phyloP scores from a whole-genome alignment of 1,139 yeast species.

The Candida sp. region DNA sequence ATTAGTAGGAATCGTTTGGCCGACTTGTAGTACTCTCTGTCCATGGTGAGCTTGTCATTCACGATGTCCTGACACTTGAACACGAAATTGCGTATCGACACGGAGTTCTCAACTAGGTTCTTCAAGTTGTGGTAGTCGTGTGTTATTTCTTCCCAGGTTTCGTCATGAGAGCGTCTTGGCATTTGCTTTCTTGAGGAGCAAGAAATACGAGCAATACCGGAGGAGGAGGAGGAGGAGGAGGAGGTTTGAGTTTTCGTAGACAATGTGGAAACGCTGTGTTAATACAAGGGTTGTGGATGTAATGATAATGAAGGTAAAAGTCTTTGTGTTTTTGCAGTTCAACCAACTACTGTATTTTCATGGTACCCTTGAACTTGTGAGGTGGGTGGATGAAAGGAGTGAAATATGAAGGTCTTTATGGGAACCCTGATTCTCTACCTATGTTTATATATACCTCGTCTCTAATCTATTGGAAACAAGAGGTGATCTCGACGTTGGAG shows the following conservation, averaged over 20 bases:
- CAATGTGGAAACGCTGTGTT: background rate
- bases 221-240: background rate
- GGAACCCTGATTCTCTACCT: too few relatives aligned
- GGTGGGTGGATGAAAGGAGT: background rate
- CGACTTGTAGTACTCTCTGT: slow-evolving; percentile 8
- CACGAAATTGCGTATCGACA: slow-evolving; percentile 6
- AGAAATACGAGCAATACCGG: background rate
- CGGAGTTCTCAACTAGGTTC: slow-evolving; percentile 2
- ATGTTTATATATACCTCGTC: too few relatives aligned
- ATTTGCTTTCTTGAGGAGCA: background rate
- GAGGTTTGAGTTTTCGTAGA: background rate
- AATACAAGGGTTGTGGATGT: background rate
- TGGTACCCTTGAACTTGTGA: background rate
- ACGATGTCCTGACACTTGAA: slow-evolving; percentile 11
- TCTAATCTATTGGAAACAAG: background rate
- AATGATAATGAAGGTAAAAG: too few relatives aligned
- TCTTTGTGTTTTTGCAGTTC: background rate
- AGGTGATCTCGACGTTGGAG: too few relatives aligned
- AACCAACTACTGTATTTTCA: background rate
- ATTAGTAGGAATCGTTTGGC: slow-evolving; percentile 10
- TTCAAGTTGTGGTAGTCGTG: slow-evolving; percentile 1
- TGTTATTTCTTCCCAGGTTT: slow-evolving; percentile 3
- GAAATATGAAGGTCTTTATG: background rate
- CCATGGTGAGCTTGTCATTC: slow-evolving; percentile 6
- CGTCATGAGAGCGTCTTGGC: background rate